Base-by-base conservation (phyloP, 2,329 filamentous ascomycete genomes). In the Cercospora brassicicola region DNA sequence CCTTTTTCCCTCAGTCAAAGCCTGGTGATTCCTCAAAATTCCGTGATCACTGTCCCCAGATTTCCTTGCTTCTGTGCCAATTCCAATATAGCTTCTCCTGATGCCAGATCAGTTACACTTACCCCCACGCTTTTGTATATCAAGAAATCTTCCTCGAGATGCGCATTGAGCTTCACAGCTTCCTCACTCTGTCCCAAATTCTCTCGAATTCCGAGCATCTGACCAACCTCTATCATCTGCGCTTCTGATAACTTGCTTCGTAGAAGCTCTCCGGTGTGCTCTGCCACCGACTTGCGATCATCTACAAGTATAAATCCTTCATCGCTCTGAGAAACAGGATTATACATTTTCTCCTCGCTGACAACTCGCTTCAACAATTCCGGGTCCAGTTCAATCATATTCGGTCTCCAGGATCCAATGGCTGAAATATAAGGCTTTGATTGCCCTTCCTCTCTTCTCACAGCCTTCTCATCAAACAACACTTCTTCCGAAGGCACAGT, bases 111-210 rank as follows among this genome's bases (percentile, higher is more conserved):
- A 81, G 84, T 85, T 48, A 85, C 77, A 0, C 82, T 83, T 73
- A 85, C 79, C 0, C 84, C 84, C 7, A 85, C 83, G 68, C 83
- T 84, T 71, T 85, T 85, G 59, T 84, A 84, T 1, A 85, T 74
- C 31, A 84, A 77, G 73, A 82, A 82, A 1, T 77, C 78, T 0
- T 76, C 72, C n/a, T 73, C 66, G 0, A 78, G 71, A 73, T 71
- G 73, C 0, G 73, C 39, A 4, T 69, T 67, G 1, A 73, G 61
- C 2, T 68, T 68, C 2, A 48, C 28, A 18, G 13, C 18, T 28
- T 56, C 30, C 28, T 71, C 68, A 5, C 73, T 57, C 10, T 62
- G 26, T 20, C 66, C 55, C 7, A 20, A n/a, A 2, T 36, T 39
- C 4, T 45, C 26, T 36, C 55, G 39, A 4, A 61, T 51, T 2